These are phyloP conservation scores for Nakaseomyces kungkrabaensis DNA, from an alignment of 1,139 yeast species.

Conservation along the genomic window DNA sequence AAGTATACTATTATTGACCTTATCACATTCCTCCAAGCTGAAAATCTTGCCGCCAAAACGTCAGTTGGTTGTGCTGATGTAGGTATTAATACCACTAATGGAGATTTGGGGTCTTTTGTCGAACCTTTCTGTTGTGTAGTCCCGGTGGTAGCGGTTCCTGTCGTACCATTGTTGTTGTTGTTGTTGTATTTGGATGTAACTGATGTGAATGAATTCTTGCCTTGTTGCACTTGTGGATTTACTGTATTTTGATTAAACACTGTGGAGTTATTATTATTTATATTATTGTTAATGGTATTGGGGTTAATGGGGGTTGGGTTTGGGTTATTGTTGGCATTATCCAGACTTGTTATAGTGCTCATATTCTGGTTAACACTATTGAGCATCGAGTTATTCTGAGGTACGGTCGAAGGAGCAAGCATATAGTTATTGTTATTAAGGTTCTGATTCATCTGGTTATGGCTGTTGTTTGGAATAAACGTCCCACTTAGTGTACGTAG, in stretches of 20 bases:
- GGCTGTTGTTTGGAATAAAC: neutral
- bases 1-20: slow-evolving; percentile 65
- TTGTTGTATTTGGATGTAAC: slow-evolving; percentile 11
- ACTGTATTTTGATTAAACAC: neutral
- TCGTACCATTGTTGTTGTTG: slow-evolving; percentile 7
- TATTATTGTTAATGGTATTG: slow-evolving; percentile 5
- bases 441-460: neutral
- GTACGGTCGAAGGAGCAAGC: neutral
- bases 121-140: slow-evolving; percentile 6
- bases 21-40: slow-evolving; percentile 76
- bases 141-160: too few relatives aligned
- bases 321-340: neutral
- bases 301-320: neutral
- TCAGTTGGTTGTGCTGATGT: slow-evolving; percentile 72
- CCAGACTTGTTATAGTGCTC: slow-evolving; percentile 1
- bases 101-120: slow-evolving; percentile 34
- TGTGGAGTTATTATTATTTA: slow-evolving; percentile 1
- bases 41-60: slow-evolving; percentile 68
- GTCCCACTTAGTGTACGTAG: slow-evolving; percentile 1
- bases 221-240: slow-evolving; percentile 4
- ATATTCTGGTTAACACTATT: neutral
- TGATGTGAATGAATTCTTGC: slow-evolving; percentile 13
- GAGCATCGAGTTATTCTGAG: neutral
- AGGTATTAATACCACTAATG: slow-evolving; percentile 39
- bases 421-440: neutral